phyloP scores from a whole-genome alignment of 2,329 filamentous ascomycete genomes.

The Alternaria metachromatica region DNA sequence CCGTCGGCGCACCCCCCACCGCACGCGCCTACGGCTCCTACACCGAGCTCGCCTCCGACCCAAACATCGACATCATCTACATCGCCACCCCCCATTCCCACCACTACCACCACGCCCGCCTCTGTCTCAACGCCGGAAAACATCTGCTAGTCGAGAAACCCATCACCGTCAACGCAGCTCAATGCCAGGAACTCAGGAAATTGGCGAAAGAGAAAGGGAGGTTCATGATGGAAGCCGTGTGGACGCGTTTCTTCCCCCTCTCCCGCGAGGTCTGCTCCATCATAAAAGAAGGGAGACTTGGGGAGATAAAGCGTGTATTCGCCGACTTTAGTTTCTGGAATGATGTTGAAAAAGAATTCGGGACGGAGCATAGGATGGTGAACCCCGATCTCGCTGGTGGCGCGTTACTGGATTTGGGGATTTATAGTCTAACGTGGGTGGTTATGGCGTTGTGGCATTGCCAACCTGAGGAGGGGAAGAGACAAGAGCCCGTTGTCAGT shows the following conservation, averaged over 20 bases:
- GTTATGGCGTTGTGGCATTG: constrained; percentile 80
- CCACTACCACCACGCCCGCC: constrained; percentile 88
- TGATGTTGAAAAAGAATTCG: constrained; percentile 65
- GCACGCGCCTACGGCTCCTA: constrained; percentile 82
- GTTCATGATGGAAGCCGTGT: constrained; percentile 68
- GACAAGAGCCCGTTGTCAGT: constrained; percentile 72
- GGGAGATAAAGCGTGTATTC: constrained; percentile 63
- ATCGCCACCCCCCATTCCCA: constrained; percentile 90
- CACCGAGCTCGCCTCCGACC: constrained; percentile 77
- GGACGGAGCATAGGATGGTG: constrained; percentile 73
- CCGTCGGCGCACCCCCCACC: constrained; percentile 69
- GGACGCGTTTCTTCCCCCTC: constrained; percentile 87
- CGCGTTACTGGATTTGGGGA: constrained; percentile 81
- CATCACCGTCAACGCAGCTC: constrained; percentile 81
- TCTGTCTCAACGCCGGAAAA: constrained; percentile 84
- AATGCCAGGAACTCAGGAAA: constrained; percentile 74
- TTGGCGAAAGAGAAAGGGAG: constrained; percentile 72
- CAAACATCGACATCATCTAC: constrained; percentile 84
- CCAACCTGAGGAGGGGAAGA: constrained; percentile 57
- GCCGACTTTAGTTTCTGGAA: constrained; percentile 67
- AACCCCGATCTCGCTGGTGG: constrained; percentile 86
- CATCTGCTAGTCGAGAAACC: constrained; percentile 91
- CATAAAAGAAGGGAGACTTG: constrained; percentile 60
- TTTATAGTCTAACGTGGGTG: constrained; percentile 89
- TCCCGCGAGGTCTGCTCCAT: constrained; percentile 77